These are phyloP conservation scores for Yamadazyma phyllophila DNA, from an alignment of 805 yeast species.

Conservation along the genomic window DNA sequence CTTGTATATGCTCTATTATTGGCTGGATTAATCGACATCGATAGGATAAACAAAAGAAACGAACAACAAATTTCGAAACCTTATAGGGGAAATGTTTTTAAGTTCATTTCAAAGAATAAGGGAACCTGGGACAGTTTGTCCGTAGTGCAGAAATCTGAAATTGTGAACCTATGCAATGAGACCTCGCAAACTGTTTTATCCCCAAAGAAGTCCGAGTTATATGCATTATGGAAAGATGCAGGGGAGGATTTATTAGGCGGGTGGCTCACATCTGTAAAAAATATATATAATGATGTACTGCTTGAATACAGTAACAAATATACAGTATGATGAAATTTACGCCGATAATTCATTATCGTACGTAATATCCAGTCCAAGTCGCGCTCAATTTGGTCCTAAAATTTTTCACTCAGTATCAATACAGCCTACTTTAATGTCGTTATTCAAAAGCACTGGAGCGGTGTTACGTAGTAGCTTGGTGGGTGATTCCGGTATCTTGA, in stretches of 20 bases:
- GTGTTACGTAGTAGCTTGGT: neutral
- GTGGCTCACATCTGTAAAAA: slow-evolving; percentile 1
- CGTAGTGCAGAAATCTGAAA: neutral
- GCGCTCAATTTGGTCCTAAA: slow-evolving; percentile 1
- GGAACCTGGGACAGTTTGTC: slow-evolving; percentile 2
- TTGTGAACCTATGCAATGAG: neutral
- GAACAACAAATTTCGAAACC: neutral
- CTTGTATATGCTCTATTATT: slow-evolving; percentile 4
- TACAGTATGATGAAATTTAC: slow-evolving; percentile 1
- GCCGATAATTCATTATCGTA: neutral
- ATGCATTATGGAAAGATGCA: slow-evolving; percentile 4
- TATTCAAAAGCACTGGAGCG: slow-evolving; percentile 2
- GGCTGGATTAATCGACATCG: slow-evolving; percentile 4
- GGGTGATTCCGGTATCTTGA: neutral
- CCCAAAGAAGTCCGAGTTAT: slow-evolving; percentile 1
- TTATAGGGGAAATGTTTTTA: slow-evolving; percentile 1
- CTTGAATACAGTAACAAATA: neutral
- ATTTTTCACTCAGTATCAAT: slow-evolving; percentile 5
- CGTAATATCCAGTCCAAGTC: neutral
- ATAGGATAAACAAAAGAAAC: neutral
- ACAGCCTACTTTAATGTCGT: slow-evolving; percentile 1
- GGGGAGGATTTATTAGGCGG: neutral
- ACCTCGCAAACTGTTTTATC: neutral
- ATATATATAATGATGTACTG: neutral
- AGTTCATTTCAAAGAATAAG: neutral